Base-by-base conservation (phyloP, 768 basidiomycete genomes). In the Serendipita sp. region DNA sequence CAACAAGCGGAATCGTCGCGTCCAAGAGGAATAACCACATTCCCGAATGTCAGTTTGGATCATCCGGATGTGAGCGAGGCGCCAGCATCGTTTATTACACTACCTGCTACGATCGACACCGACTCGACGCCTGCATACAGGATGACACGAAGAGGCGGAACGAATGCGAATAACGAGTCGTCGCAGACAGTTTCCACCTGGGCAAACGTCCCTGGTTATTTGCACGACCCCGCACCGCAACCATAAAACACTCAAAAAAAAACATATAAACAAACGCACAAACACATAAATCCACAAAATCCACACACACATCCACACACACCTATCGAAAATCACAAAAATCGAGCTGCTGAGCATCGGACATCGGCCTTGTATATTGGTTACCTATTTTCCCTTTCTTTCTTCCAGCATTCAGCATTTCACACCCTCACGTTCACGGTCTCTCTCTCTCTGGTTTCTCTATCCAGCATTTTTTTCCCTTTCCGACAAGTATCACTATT, bases 11-110 rank as follows among this genome's bases (percentile, higher is more conserved):
- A 40, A 40, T 13, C 55, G 27, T 23, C 16, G 31, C 15, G 10
- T 15, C 52, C 29, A 11, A 11, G 15, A 16, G 11, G 52, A 31
- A 15, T 60, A 36, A 18, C 16, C 5, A 29, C 55, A 8, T 29
- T 27, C 8, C 27, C 18, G 27, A 60, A 60, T 33, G 5, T 60
- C 10, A 60, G 55, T n/a, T 27, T 60, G 16, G 55, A 60, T 8
- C 80, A 75, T 44, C 78, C 80, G 0, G 84, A 84, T 70, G 78
- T 88, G 69, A 87, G 86, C 71, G 85, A 84, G 0, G 86, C 86
- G 11, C 78, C 81, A 2, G 78, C 78, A 65, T 87, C 86, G 64
- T 85, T 87, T 67, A 78, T 87, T 23, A 86, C 86, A 3, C 80
- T 81, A 16, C 78, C 87, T 45, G 78, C 80, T 53, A 85, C 84